Evolutionary conservation across 1,284 basidiomycete genomes (phyloP).

Genomic region (Gomphus bonarii): DNA sequence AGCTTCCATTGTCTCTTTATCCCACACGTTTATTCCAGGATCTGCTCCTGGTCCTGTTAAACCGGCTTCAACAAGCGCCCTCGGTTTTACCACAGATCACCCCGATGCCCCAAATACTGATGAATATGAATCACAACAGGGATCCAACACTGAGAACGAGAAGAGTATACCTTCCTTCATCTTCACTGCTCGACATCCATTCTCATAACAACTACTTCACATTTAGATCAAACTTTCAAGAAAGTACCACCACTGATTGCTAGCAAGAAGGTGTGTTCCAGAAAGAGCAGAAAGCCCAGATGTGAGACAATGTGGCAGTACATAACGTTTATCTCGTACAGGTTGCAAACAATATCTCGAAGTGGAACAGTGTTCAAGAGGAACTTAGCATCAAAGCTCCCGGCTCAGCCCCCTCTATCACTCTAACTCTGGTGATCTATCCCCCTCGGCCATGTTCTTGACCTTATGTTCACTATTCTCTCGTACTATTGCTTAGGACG

Average conservation of each 20-base stretch:
- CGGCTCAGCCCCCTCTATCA: slow-evolving; percentile 17
- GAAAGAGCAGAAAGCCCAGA: neutral
- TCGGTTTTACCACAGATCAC: slow-evolving; percentile 42
- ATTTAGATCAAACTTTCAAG: slow-evolving; percentile 48
- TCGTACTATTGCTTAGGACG: slow-evolving; percentile 19
- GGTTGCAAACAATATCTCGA: slow-evolving; percentile 83
- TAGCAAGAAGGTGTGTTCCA: slow-evolving; percentile 70
- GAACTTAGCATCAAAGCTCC: slow-evolving; percentile 48
- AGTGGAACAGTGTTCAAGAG: slow-evolving; percentile 91
- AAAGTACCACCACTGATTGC: slow-evolving; percentile 76
- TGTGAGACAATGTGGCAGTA: neutral
- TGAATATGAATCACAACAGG: slow-evolving; percentile 17
- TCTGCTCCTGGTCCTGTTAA: slow-evolving; percentile 18
- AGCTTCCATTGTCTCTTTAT: no score
- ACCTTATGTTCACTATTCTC: slow-evolving; percentile 17
- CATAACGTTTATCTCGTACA: slow-evolving; percentile 22
- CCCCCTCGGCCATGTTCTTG: slow-evolving; percentile 17
- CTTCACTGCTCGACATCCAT: slow-evolving; percentile 12
- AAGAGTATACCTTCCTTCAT: slow-evolving; percentile 39
- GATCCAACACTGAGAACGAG: slow-evolving; percentile 30
- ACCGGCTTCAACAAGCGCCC: slow-evolving; percentile 31
- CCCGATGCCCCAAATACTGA: slow-evolving; percentile 27
- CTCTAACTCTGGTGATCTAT: slow-evolving; percentile 28
- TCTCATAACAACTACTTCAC: slow-evolving; percentile 20
- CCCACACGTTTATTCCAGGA: neutral